phyloP scores from a whole-genome alignment of 495 filamentous ascomycete species.

The Podospora pseudopauciseta region DNA sequence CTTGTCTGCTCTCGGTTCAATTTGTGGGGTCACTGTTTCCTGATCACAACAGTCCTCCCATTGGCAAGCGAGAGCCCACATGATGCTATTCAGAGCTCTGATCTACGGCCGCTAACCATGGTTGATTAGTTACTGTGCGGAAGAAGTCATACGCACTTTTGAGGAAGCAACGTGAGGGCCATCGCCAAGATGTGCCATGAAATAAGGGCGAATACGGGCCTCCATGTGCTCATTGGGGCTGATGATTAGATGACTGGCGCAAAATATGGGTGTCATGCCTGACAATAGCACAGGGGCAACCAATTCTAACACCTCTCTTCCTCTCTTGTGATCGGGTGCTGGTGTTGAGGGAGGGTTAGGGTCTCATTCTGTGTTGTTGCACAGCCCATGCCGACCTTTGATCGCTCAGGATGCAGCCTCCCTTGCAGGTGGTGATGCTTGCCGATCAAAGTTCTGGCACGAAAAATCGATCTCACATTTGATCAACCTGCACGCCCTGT shows the following conservation, averaged over 20 bases:
- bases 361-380: neutral
- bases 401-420: neutral
- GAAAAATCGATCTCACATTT: neutral
- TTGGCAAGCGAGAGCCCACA: neutral
- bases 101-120: neutral
- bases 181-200: neutral
- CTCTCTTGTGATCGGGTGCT: neutral
- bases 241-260: neutral
- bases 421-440: neutral
- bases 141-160: neutral
- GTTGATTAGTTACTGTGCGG: neutral
- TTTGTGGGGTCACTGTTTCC: neutral
- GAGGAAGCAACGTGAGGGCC: neutral
- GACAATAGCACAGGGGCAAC: too few species aligned
- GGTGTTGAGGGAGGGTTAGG: neutral
- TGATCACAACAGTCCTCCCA: neutral
- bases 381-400: too few species aligned
- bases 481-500: neutral
- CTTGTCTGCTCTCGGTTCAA: too few species aligned
- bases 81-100: neutral
- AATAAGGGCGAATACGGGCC: neutral
- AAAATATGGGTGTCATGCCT: too few species aligned
- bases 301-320: too few species aligned
- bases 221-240: neutral
- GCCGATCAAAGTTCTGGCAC: neutral